Conservation (phyloP, 2,329 filamentous ascomycete genomes). For the Exserohilum turcica region DNA sequence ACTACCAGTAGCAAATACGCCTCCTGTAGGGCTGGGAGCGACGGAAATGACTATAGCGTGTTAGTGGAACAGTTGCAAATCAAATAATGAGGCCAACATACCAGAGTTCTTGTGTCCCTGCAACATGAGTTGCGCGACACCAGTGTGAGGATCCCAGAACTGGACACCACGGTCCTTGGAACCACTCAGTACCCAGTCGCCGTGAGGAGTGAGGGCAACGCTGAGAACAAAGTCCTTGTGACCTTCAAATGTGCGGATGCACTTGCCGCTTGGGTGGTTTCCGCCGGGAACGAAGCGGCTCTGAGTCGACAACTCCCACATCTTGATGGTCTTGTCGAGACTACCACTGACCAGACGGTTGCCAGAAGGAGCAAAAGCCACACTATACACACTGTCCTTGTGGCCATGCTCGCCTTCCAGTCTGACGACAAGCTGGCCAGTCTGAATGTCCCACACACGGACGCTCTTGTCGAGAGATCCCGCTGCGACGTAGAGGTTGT, state of each 20-base stretch:
- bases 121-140: constrained; percentile 94
- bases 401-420: constrained; percentile 92
- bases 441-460: constrained; percentile 90
- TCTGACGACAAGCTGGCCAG: constrained; percentile 84
- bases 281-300: constrained; percentile 69
- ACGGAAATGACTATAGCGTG: constrained; percentile 79
- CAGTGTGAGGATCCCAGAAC: constrained; percentile 96
- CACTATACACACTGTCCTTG: constrained; percentile 95
- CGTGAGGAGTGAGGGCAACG: constrained; percentile 92
- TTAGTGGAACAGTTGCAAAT: constrained; percentile 17
- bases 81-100: constrained; percentile 45
- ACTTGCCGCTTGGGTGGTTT: constrained; percentile 83
- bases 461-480: constrained; percentile 98
- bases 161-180: constrained; percentile 97
- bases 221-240: constrained; percentile 98
- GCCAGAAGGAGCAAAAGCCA: constrained; percentile 92
- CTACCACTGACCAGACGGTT: constrained; percentile 92
- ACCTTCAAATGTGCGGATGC: constrained; percentile 94
- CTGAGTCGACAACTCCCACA: constrained; percentile 89
- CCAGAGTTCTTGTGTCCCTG: constrained; percentile 97
- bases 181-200: constrained; percentile 93
- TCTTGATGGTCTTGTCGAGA: constrained; percentile 98
- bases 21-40: constrained; percentile 85
- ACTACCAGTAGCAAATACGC: constrained; percentile 92
- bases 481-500: constrained; percentile 91